Base-by-base conservation (phyloP, 2,329 filamentous ascomycete genomes). In the Pseudogymnoascus sp. region DNA sequence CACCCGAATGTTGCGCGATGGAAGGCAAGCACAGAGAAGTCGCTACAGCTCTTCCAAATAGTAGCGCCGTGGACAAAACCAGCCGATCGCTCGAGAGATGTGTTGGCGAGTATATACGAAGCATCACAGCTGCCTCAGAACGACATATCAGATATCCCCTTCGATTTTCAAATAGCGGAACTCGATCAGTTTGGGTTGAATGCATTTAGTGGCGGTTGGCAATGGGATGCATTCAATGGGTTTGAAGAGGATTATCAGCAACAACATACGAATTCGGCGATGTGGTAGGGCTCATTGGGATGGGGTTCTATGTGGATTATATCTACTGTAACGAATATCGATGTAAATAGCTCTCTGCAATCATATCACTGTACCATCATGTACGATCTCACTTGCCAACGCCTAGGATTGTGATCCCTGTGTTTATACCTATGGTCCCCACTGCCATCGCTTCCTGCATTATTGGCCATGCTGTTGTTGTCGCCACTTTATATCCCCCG, bases 161-260 rank as follows among this genome's bases (percentile, higher is more conserved):
- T 56, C n/a, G 50, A 56, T 56, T 56, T 56, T 33, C 50, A 56
- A 56, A 56, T 56, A 33, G n/a, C 50, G 5, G 50, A 56, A 12
- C 50, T 56, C 50, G 50, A 56, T 56, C 50, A 56, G 50, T 56
- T 56, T 33, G 50, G 50, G n/a, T 4, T 56, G 16, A 56, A 56
- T 18, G 5, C 50, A 18, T 56, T 33, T 33, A 56, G 5, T 25
- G 50, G 50, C n/a, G 28, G 50, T 33, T 56, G 50, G 50, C 50
- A 56, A 18, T 56, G 50, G 50, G 50, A 56, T 4, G 50, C 50
- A 56, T 56, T 56, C 50, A 33, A 56, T 8, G 50, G 50, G 28
- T 56, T 56, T 33, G 50, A 56, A 5, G 50, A 56, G 28, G 50
- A 56, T 12, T 56, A 56, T 12, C 50, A 56, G 25, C 50, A 56